Evolutionary conservation across 768 basidiomycete species (phyloP).

Genomic region (Chalciporus chontae): DNA sequence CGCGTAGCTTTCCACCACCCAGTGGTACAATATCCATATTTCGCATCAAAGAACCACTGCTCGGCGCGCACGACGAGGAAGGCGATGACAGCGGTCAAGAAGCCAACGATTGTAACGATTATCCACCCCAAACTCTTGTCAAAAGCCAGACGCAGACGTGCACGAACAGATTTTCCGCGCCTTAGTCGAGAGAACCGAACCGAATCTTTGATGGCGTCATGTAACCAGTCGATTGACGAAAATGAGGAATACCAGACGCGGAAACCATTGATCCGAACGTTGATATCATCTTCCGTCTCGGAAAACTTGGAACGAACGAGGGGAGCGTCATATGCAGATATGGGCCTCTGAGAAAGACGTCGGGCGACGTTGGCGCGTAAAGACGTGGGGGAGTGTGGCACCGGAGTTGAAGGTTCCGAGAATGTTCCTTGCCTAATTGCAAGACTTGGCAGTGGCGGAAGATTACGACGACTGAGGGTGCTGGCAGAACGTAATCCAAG

Average conservation of each 20-base stretch:
- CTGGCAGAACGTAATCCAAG: constrained; percentile 22
- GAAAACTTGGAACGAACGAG: constrained; percentile 31
- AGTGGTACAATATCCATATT: constrained; percentile 80
- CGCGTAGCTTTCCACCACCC: constrained; percentile 72
- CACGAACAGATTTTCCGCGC: constrained; percentile 64
- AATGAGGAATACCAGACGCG: constrained; percentile 85
- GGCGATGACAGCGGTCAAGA: constrained; percentile 80
- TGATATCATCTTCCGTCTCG: constrained; percentile 43
- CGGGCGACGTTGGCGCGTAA: constrained; percentile 35
- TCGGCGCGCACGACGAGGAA: constrained; percentile 85
- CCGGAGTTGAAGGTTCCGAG: constrained; percentile 38
- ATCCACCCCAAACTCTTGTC: constrained; percentile 88
- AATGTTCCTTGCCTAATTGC: constrained; percentile 28
- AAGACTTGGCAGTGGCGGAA: constrained; percentile 37
- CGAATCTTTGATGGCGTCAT: constrained; percentile 94
- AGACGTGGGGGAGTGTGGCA: constrained; percentile 31
- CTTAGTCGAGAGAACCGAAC: constrained; percentile 73
- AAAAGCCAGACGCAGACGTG: constrained; percentile 55
- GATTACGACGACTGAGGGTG: constrained; percentile 33
- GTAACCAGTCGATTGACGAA: constrained; percentile 93
- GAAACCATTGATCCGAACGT: constrained; percentile 77
- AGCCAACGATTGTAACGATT: constrained; percentile 84
- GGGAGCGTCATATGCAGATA: constrained; percentile 68
- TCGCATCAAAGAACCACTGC: constrained; percentile 86
- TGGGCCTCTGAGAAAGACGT: constrained; percentile 51